phyloP scores from a whole-genome alignment of 306 rosid species.

The Castanea mollissima region DNA sequence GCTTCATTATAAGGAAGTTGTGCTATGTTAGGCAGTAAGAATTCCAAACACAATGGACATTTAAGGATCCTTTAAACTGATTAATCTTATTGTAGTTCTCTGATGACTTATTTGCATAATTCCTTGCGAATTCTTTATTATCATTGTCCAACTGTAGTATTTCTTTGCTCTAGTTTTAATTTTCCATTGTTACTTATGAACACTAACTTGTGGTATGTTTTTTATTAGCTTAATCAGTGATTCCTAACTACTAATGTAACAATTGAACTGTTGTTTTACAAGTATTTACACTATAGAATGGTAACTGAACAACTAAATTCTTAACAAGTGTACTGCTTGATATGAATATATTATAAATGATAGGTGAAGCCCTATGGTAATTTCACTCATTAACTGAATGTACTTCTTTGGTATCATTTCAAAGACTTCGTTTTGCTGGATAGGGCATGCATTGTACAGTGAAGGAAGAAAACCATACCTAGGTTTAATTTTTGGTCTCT shows the following conservation, averaged over 20 bases:
- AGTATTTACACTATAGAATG: too few relatives aligned
- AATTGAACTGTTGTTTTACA: neutral
- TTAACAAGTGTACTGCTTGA: neutral
- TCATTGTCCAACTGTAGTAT: neutral
- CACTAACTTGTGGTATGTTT: neutral
- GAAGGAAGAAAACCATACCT: neutral
- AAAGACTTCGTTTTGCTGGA: neutral
- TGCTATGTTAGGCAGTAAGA: neutral
- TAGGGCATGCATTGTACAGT: neutral
- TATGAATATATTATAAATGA: neutral
- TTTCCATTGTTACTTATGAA: neutral
- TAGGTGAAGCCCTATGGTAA: neutral
- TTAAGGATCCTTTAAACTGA: neutral
- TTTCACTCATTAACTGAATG: neutral
- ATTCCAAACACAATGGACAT: neutral
- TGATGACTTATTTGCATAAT: neutral
- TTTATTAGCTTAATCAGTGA: neutral
- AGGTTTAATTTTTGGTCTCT: neutral
- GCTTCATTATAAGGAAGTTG: neutral
- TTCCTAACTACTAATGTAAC: neutral
- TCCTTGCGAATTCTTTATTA: neutral
- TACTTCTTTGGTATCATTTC: neutral
- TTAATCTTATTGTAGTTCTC: neutral
- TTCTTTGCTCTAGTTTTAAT: neutral
- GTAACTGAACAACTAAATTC: too few relatives aligned